phyloP scores from a whole-genome alignment of 2,329 filamentous ascomycete genomes.

The Penicillium paneum region DNA sequence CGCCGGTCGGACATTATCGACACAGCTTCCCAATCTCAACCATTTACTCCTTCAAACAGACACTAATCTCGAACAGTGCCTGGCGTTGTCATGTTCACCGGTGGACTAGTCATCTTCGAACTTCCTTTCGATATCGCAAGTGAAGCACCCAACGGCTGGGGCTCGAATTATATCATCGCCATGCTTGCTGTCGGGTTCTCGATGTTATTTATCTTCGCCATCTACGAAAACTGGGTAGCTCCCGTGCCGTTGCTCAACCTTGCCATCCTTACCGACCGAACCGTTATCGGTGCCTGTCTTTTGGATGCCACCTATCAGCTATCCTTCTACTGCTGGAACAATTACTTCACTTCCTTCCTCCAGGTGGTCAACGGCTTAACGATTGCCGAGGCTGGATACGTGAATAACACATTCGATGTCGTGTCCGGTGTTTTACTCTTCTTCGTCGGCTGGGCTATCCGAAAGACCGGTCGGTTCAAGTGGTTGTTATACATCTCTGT shows the following conservation, averaged over 20 bases:
- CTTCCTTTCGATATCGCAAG: constrained; percentile 57
- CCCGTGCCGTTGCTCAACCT: constrained; percentile 54
- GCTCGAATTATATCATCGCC: constrained; percentile 45
- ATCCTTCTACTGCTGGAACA: constrained; percentile 30
- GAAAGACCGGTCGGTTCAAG: constrained; percentile 52
- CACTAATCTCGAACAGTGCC: constrained; percentile 35
- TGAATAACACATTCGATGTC: constrained; percentile 53
- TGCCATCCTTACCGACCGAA: constrained; percentile 41
- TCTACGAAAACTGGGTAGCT: constrained; percentile 54
- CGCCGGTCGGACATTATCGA: neutral
- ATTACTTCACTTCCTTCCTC: constrained; percentile 27
- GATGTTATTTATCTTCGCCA: constrained; percentile 51
- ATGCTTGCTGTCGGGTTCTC: constrained; percentile 53
- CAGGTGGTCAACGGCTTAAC: constrained; percentile 28
- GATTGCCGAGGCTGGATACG: constrained; percentile 33
- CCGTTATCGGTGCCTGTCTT: constrained; percentile 28
- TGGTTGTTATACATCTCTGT: constrained; percentile 52
- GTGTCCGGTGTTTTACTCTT: constrained; percentile 56
- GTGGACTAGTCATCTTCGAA: constrained; percentile 59
- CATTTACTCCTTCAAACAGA: neutral
- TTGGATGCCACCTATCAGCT: constrained; percentile 30
- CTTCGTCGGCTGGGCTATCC: constrained; percentile 51
- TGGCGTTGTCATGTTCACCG: constrained; percentile 57
- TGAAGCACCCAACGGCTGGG: constrained; percentile 36
- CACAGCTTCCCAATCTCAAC: neutral